Conservation (phyloP, 2,329 filamentous ascomycete species). For the Talaromyces sp. region DNA sequence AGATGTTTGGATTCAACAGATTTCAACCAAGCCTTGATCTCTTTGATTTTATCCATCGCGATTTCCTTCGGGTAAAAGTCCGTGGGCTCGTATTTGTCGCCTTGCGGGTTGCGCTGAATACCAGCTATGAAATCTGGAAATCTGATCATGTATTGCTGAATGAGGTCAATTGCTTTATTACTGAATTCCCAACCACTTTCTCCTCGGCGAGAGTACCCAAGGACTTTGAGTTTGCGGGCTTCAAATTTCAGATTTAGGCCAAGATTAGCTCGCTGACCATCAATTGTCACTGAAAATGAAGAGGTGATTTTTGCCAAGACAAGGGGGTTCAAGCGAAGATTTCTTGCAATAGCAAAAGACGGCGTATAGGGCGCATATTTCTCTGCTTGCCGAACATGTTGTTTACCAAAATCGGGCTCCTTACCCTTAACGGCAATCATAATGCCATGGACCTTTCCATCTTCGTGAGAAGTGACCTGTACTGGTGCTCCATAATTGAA, state of each 20-base stretch:
- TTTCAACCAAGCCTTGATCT: constrained; percentile 92
- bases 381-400: constrained; percentile 69
- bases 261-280: constrained; percentile 79
- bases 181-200: constrained; percentile 95
- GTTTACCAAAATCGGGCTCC: constrained; percentile 76
- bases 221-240: constrained; percentile 87
- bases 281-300: constrained; percentile 80
- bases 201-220: constrained; percentile 88
- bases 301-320: constrained; percentile 95
- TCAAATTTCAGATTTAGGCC: constrained; percentile 97
- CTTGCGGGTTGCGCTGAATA: constrained; percentile 79
- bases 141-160: constrained; percentile 83
- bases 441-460: constrained; percentile 73
- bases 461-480: constrained; percentile 71
- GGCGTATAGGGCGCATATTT: constrained; percentile 72
- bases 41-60: constrained; percentile 79
- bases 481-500: constrained; percentile 88
- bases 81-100: constrained; percentile 76
- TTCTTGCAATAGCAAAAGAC: constrained; percentile 82
- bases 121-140: constrained; percentile 95
- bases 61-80: constrained; percentile 76
- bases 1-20: constrained; percentile 86
- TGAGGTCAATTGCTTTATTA: constrained; percentile 71
- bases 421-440: constrained; percentile 69
- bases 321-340: constrained; percentile 76